Base-by-base conservation (phyloP, 805 yeast species). In the Yamadazyma laniorum region DNA sequence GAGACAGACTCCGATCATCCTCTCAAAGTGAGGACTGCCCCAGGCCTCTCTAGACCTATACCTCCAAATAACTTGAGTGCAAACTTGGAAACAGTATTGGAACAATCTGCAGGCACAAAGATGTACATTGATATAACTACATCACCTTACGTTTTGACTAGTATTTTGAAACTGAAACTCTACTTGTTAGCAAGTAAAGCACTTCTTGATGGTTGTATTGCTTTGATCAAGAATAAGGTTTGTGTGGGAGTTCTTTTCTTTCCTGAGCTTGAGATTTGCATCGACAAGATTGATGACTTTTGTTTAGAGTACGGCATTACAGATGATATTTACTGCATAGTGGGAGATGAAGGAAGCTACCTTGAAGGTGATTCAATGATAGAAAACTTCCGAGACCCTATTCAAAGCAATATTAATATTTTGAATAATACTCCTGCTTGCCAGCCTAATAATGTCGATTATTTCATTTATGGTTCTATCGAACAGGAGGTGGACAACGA, bases 201-300 rank as follows among this genome's bases (percentile, higher is more conserved):
- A 3, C 59, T 74, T 33, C 50, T 74, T 16, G 82, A 77, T 53
- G 81, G 80, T 0, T 74, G 78, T 45, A 50, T 77, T 16, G 75
- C 81, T 1, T 53, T 77, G 5, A 50, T 74, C n/a, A 59, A 61
- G 32, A 53, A 57, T 29, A 36, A 43, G 43, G 52, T 37, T 26
- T 63, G 55, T 48, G 66, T 71, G 13, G 82, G 82, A 0, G 40
- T 74, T 4, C 43, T 77, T 4, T 70, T 74, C 22, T 75, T 70
- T 18, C 72, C 79, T 0, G 77, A 74, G 34, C 58, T 77, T 39
- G 80, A 77, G 42, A 63, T 66, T 42, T 70, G 72, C n/a, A 52
- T 77, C 19, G 82, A 77, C 48, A 63, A 61, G 33, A 46, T 75
- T 7, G 55, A 63, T 26, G 56, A 57, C 22, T 60, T 59, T 33